Conservation (phyloP, 2,329 filamentous ascomycete genomes). For the Apiospora pterosperma region DNA sequence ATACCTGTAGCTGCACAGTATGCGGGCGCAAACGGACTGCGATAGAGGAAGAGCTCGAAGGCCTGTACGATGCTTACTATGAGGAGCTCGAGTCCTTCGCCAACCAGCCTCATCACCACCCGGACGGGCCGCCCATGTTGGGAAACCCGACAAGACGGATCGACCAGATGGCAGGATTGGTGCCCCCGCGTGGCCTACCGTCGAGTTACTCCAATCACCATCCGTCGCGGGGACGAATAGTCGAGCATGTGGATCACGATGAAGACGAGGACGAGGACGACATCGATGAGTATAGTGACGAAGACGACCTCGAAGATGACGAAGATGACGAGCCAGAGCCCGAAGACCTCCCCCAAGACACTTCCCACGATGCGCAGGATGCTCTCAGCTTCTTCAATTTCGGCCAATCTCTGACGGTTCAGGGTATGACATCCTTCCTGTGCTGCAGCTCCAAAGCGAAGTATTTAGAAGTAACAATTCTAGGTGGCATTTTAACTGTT, state of each 20-base stretch:
- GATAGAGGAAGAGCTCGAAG: conserved; percentile 96
- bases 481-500: conserved; percentile 96
- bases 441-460: conserved; percentile 15
- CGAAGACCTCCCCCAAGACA: conserved; percentile 53
- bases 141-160: conserved; percentile 60
- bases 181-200: conserved; percentile 56
- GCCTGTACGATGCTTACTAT: conserved; percentile 97
- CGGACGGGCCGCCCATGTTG: conserved; percentile 66
- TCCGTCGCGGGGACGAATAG: conserved; percentile 71
- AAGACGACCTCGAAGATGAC: conserved; percentile 42
- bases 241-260: conserved; percentile 59
- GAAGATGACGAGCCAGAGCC: conserved; percentile 49
- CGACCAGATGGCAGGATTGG: conserved; percentile 48
- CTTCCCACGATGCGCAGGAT: conserved; percentile 56
- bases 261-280: conserved; percentile 51
- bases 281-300: conserved; percentile 39
- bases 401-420: conserved; percentile 94
- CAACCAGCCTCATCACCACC: conserved; percentile 67
- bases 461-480: conserved; percentile 32
- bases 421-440: conserved; percentile 50
- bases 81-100: conserved; percentile 97
- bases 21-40: conserved; percentile 94
- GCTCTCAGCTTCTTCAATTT: conserved; percentile 76
- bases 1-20: conserved; percentile 96
- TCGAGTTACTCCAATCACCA: conserved; percentile 62